These are phyloP conservation scores for Verruconis gallopava DNA, from an alignment of 2,329 filamentous ascomycete genomes.

Conservation along the genomic window DNA sequence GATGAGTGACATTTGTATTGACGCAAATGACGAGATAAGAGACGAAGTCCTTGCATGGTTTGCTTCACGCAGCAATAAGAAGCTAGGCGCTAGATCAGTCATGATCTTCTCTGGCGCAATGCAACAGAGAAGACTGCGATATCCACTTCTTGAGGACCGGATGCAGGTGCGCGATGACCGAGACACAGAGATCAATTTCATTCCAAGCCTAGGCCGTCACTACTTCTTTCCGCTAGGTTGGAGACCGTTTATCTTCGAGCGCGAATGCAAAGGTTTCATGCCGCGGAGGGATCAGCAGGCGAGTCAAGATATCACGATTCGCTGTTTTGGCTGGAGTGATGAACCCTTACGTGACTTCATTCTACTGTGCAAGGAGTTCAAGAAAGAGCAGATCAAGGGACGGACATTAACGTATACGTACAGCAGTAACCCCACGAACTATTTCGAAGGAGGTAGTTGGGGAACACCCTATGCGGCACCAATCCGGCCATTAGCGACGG, in stretches of 20 bases:
- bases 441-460: background rate
- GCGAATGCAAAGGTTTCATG: too few relatives aligned
- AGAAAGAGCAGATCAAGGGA: background rate
- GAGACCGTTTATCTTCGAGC: background rate
- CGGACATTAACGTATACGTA: background rate
- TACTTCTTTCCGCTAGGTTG: background rate
- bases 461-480: background rate
- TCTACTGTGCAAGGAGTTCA: background rate
- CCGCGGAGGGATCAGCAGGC: too few relatives aligned
- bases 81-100: background rate
- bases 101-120: background rate
- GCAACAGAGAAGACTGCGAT: background rate
- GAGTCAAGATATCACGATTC: too few relatives aligned
- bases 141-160: background rate
- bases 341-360: slow-evolving; percentile 2
- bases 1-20: background rate
- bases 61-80: background rate
- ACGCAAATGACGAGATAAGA: background rate
- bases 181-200: background rate
- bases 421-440: background rate
- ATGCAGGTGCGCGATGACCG: background rate
- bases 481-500: slow-evolving; percentile 1
- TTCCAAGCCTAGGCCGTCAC: background rate
- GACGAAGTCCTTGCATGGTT: background rate
- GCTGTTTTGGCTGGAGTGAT: slow-evolving; percentile 4